Base-by-base conservation (phyloP, 2,329 filamentous ascomycete genomes). In the Penicillium sp. region DNA sequence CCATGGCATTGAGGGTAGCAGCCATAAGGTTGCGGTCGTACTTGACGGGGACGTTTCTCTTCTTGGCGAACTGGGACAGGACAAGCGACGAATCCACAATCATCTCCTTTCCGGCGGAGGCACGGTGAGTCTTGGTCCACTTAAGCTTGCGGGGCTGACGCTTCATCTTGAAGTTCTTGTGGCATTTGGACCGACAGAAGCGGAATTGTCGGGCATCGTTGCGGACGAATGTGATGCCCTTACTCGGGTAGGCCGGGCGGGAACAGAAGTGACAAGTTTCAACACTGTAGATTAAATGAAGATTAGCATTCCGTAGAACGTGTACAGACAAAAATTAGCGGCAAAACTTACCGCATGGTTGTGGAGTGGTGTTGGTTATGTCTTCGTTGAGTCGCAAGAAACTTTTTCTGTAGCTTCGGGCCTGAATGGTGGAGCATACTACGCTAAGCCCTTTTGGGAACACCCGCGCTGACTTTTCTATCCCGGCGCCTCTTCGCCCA, bases 121-220 rank as follows among this genome's bases (percentile, higher is more conserved):
- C 88, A 71, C 92, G 89, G 83, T 92, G 93, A 50, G 90, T 87
- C 82, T 97, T 96, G 61, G 93, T 97, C 94, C 93, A 97, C 78
- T 92, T 94, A 67, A 97, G 85, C 78, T 97, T 96, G 74, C 93
- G 87, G 35, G 93, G 92, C 79, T 97, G 97, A 65, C 94, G 88
- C 89, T 96, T 96, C 90, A 96, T 96, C 79, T 95, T 94, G 85
- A 95, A 96, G 76, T 86, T 88, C 70, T 86, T 87, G 77, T 88
- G 86, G 75, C 83, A 86, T 80, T 86, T 86, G 46, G 78, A 82
- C 48, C 85, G 82, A 78, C 86, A 89, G 76, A 89, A 89, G 50
- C 82, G 79, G 74, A 89, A 88, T 59, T 81, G 73, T 65, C 83
- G 82, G 61, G 84, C 85, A 74, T 88, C 85, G 74, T 85, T 86